Conservation (phyloP, 495 filamentous ascomycete genomes). For the Tuber borchii region DNA sequence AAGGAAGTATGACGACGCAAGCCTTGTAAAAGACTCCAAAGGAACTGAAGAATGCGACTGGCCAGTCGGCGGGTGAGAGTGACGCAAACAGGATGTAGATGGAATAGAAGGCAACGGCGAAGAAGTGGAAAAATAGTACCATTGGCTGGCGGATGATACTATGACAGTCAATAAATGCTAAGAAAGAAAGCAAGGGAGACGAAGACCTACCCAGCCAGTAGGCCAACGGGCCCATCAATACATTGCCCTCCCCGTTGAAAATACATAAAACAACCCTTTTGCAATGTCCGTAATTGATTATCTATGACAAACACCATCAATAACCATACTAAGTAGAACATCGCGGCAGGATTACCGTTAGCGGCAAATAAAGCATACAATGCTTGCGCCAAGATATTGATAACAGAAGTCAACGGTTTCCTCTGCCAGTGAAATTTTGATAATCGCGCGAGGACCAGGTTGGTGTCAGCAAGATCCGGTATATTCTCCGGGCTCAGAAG, state of each 20-base stretch:
- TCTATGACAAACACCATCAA: conserved; percentile 46
- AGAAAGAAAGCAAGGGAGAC: background rate
- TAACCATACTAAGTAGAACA: background rate
- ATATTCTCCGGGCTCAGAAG: conserved; percentile 61
- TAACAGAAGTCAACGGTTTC: conserved; percentile 70
- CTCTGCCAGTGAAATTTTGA: conserved; percentile 75
- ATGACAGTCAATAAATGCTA: background rate
- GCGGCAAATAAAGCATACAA: conserved; percentile 88
- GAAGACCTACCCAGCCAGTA: conserved; percentile 59
- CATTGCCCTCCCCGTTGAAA: conserved; percentile 70
- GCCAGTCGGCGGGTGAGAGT: conserved; percentile 52
- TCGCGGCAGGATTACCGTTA: conserved; percentile 48
- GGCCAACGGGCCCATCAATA: conserved; percentile 67
- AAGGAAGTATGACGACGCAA: conserved; percentile 81
- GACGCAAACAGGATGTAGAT: conserved; percentile 66
- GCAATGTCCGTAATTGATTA: conserved; percentile 65
- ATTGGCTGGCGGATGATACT: conserved; percentile 64
- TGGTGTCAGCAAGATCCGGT: conserved; percentile 62
- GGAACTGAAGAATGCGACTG: conserved; percentile 55
- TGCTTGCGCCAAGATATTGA: conserved; percentile 93
- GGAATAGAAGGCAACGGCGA: conserved; percentile 78
- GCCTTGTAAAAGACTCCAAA: conserved; percentile 75
- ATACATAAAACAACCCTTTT: conserved; percentile 87
- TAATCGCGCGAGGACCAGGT: conserved; percentile 61
- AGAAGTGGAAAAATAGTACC: conserved; percentile 86